phyloP scores from a whole-genome alignment of 768 basidiomycete species.

The Terana coerulea region DNA sequence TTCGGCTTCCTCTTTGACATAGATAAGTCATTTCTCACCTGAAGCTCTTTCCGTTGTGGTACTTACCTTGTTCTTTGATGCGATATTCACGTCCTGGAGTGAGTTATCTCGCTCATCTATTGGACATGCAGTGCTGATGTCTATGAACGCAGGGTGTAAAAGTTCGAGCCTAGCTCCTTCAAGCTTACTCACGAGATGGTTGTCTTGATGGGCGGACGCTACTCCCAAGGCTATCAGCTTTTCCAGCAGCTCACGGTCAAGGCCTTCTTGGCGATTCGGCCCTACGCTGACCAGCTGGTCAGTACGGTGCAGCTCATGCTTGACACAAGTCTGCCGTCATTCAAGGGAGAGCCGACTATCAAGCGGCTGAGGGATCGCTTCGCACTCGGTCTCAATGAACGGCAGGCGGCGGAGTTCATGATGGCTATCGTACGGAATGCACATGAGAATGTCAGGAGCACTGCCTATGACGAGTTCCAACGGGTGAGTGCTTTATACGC shows the following conservation, averaged over 20 bases:
- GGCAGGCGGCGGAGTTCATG: constrained; percentile 94
- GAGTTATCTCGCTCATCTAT: constrained; percentile 21
- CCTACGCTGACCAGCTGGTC: constrained; percentile 86
- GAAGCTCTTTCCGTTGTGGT: constrained; percentile 15
- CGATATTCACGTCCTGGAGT: constrained; percentile 65
- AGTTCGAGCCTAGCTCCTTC: constrained; percentile 97
- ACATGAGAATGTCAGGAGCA: constrained; percentile 91
- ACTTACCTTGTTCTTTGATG: constrained; percentile 23
- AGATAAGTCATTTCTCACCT: constrained; percentile 62
- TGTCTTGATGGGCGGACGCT: constrained; percentile 90
- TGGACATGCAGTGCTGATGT: not conserved
- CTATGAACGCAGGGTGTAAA: constrained; percentile 74
- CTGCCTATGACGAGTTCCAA: constrained; percentile 95
- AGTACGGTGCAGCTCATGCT: constrained; percentile 92
- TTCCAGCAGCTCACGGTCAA: constrained; percentile 95
- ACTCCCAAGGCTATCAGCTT: constrained; percentile 90
- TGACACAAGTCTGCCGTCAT: constrained; percentile 90
- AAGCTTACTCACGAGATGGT: constrained; percentile 99
- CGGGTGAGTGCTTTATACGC: constrained; percentile 46
- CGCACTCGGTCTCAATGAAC: constrained; percentile 74
- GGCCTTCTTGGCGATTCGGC: constrained; percentile 95
- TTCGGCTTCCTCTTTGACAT: constrained; percentile 98
- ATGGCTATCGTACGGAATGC: constrained; percentile 85
- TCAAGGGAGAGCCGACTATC: constrained; percentile 95
- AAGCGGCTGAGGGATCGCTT: constrained; percentile 84